phyloP scores from a whole-genome alignment of 768 basidiomycete species.

The Tylopilus subfusipes region DNA sequence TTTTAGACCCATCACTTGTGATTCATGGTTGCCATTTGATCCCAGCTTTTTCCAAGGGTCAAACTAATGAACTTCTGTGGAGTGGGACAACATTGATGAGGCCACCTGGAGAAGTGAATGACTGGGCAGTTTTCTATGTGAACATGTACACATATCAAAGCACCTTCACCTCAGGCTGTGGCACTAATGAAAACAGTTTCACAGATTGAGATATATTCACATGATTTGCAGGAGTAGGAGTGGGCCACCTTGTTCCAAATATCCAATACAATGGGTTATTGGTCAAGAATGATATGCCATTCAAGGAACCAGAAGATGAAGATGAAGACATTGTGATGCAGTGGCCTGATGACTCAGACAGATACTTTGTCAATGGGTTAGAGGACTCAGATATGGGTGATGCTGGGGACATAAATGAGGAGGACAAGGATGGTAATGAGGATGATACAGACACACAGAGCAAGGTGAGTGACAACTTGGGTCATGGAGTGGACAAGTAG shows the following conservation, averaged over 20 bases:
- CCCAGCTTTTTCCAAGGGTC: neutral
- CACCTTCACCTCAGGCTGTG: neutral
- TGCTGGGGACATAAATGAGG: too few relatives aligned
- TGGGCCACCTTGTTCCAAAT: neutral
- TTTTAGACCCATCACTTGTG: neutral
- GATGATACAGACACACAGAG: neutral
- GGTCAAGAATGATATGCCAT: neutral
- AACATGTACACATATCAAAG: constrained; percentile 2
- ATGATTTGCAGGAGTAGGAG: neutral
- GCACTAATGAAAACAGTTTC: neutral
- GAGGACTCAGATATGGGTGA: too few relatives aligned
- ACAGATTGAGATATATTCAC: neutral
- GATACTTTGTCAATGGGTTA: too few relatives aligned
- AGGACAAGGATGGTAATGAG: neutral
- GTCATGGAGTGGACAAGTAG: too few relatives aligned
- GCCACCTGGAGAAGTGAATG: neutral
- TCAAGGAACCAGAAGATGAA: too few relatives aligned
- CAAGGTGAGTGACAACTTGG: too few relatives aligned
- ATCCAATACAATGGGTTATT: too few relatives aligned
- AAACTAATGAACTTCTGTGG: neutral
- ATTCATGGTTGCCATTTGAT: neutral
- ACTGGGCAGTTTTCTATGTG: constrained; percentile 5
- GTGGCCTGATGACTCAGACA: too few relatives aligned
- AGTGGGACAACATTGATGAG: neutral
- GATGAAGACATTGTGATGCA: too few relatives aligned